phyloP scores from a whole-genome alignment of 805 yeast species.

The Wickerhamomyces rabaulensis region DNA sequence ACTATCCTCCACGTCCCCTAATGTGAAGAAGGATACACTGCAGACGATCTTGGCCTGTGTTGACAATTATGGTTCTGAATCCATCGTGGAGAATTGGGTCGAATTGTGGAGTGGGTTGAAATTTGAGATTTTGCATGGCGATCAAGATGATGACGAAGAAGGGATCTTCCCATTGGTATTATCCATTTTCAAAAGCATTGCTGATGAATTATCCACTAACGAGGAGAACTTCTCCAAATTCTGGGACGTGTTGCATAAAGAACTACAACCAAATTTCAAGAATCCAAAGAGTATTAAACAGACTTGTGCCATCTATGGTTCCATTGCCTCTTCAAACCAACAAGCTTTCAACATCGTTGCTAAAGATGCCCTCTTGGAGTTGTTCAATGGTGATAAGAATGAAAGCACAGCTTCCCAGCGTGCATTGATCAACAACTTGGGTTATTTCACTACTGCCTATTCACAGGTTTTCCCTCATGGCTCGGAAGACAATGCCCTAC shows the following conservation, averaged over 20 bases:
- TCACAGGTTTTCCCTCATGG: slow-evolving; percentile 37
- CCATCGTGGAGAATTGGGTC: slow-evolving; percentile 57
- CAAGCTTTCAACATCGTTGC: slow-evolving; percentile 44
- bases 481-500: slow-evolving; percentile 31
- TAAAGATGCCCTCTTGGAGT: slow-evolving; percentile 38
- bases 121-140: slow-evolving; percentile 81
- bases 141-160: slow-evolving; percentile 42
- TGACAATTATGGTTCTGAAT: slow-evolving; percentile 40
- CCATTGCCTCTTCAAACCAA: slow-evolving; percentile 44
- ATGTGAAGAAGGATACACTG: slow-evolving; percentile 71
- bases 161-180: slow-evolving; percentile 40
- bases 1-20: slow-evolving; percentile 66
- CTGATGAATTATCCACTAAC: slow-evolving; percentile 28
- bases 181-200: slow-evolving; percentile 39
- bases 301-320: slow-evolving; percentile 54
- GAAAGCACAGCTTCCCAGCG: slow-evolving; percentile 55
- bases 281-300: slow-evolving; percentile 55
- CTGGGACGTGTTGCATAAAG: slow-evolving; percentile 38
- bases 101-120: slow-evolving; percentile 85
- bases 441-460: slow-evolving; percentile 51
- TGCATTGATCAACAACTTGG: slow-evolving; percentile 51
- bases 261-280: slow-evolving; percentile 47
- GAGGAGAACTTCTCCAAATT: slow-evolving; percentile 33
- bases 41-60: slow-evolving; percentile 56
- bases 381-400: slow-evolving; percentile 31